Evolutionary conservation across 768 basidiomycete species (phyloP), one percentile per base, ranked within the genome.

Genomic region (Tylopilus intermedius): DNA sequence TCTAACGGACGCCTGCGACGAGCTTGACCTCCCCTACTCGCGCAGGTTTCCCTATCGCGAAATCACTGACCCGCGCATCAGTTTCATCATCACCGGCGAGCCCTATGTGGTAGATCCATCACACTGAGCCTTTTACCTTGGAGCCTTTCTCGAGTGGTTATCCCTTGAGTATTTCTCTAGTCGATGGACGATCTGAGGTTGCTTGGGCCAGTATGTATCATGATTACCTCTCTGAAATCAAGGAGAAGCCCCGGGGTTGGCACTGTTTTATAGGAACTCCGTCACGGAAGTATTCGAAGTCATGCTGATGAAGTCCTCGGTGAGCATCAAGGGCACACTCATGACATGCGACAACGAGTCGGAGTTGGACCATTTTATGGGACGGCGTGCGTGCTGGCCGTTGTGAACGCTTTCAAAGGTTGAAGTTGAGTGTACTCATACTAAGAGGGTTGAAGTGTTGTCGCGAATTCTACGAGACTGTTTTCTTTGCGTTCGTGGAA

Each of bases 371-470:
- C 49, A 18, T 55, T 54, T 47, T 55, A 58, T 6, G 58, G 57
- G 24, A 49, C 49, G 13, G 58, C 55, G 8, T 59, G 53, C 41
- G 51, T 58, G 49, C 24, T 59, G 37, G 22, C 51, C 18, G 35
- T 40, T 9, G 38, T 59, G 11, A 7, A 15, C 14, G 14, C 14
- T 37, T 37, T 37, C 14, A 37, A 37, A 37, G 35, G 15, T 37
- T 37, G 14, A 15, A 37, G 24, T 5, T 24, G 24, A 24, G 24
- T 37, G 5, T 15, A 13, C 15, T 5, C 5, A 15, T 14, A 37
- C 35, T 13, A 37, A 15, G 35, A 4, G 35, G 2, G 24, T 24
- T 24, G 24, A 18, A 18, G 18, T 24, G 5, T 24, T 24, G 24
- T 24, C 24, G 24, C 24, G 24, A 24, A 24, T 24, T 5, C 24